Conservation (phyloP, 371 early-diverging fungal species). For the Rhizopus stolonifer region DNA sequence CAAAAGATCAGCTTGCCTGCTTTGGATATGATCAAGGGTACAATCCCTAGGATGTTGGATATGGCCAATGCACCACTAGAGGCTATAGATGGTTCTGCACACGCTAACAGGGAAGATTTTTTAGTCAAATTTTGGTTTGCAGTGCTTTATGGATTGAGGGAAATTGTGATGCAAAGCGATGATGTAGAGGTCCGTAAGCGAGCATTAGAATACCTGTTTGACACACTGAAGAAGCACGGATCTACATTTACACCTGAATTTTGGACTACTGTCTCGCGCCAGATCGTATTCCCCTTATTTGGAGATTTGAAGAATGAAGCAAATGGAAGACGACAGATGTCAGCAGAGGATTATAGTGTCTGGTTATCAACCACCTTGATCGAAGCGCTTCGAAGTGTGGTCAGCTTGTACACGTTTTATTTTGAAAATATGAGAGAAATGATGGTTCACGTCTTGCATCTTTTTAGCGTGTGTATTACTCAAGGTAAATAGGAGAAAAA, state of each 20-base stretch:
- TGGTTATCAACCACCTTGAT: slow-evolving; percentile 69
- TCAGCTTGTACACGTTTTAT: slow-evolving; percentile 81
- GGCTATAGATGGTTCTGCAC: slow-evolving; percentile 38
- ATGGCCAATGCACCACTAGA: slow-evolving; percentile 41
- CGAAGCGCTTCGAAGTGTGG: slow-evolving; percentile 84
- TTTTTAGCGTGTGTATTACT: slow-evolving; percentile 79
- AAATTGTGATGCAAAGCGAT: slow-evolving; percentile 85
- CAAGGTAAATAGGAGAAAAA: slow-evolving; percentile 52
- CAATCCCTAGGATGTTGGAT: slow-evolving; percentile 52
- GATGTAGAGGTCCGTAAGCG: slow-evolving; percentile 88
- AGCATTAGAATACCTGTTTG: slow-evolving; percentile 82
- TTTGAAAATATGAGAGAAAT: slow-evolving; percentile 67
- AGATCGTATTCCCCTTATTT: slow-evolving; percentile 89
- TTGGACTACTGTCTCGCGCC: slow-evolving; percentile 80
- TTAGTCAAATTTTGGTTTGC: slow-evolving; percentile 79
- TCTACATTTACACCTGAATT: slow-evolving; percentile 68
- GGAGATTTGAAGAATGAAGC: slow-evolving; percentile 63
- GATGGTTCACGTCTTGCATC: slow-evolving; percentile 75
- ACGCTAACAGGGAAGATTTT: slow-evolving; percentile 39
- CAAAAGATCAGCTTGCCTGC: slow-evolving; percentile 62
- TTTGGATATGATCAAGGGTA: slow-evolving; percentile 51
- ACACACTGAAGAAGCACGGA: slow-evolving; percentile 75
- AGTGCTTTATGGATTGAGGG: slow-evolving; percentile 79
- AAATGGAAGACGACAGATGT: slow-evolving; percentile 35
- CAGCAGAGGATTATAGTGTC: slow-evolving; percentile 51